These are phyloP conservation scores for Guillardia theta DNA, from an alignment of 78 protist genomes.

Conservation along the genomic window DNA sequence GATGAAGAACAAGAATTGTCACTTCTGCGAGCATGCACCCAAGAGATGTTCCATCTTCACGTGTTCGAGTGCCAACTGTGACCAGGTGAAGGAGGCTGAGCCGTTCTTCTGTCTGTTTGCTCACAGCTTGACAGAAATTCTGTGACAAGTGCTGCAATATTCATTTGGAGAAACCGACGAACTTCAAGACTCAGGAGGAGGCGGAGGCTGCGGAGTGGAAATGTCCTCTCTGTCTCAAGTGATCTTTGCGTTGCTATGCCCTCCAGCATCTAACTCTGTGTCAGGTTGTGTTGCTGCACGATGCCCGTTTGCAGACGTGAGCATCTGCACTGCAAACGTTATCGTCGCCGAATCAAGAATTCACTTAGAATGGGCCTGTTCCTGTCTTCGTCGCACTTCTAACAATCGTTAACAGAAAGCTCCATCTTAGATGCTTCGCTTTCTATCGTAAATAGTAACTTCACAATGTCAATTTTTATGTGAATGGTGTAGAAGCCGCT, in stretches of 20 bases:
- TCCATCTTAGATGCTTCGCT: too few species aligned
- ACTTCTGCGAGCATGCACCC: slow-evolving; percentile 15
- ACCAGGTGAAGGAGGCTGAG: too few species aligned
- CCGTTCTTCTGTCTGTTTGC: too few species aligned
- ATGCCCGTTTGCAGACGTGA: background rate
- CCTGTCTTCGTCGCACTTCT: too few species aligned
- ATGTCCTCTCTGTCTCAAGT: background rate
- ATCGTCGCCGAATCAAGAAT: slow-evolving; percentile 4
- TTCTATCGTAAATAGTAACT: too few species aligned
- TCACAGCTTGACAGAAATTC: too few species aligned
- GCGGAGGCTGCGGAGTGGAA: background rate
- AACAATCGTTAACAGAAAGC: too few species aligned
- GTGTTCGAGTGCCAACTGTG: background rate
- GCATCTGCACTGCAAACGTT: slow-evolving; percentile 13
- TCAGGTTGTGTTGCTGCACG: background rate
- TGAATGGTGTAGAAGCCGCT: too few species aligned
- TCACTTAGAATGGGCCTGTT: too few species aligned
- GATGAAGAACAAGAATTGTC: slow-evolving; percentile 9
- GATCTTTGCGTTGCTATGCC: too few species aligned
- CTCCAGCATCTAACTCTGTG: too few species aligned
- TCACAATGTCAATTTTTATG: too few species aligned
- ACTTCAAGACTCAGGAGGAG: background rate
- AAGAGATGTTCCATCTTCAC: background rate
- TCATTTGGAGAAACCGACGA: background rate
- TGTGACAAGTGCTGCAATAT: background rate